phyloP scores from a whole-genome alignment of 2,329 filamentous ascomycete species.

The Chalaropsis ovoidea region DNA sequence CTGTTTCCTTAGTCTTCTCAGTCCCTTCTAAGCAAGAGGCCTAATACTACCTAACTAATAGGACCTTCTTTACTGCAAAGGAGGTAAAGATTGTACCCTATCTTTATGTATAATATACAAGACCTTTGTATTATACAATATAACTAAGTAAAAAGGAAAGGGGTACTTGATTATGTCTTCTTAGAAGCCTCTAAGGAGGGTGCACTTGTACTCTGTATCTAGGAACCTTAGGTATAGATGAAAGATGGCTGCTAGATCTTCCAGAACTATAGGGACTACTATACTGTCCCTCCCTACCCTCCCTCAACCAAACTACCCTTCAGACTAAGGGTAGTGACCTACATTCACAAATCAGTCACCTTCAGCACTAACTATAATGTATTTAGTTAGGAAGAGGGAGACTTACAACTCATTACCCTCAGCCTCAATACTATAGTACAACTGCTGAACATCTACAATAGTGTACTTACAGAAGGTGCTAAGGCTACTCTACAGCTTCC shows the following conservation, averaged over 20 bases:
- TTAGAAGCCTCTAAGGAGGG: not conserved
- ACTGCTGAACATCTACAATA: not conserved
- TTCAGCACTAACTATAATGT: constrained; percentile 1
- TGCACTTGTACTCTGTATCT: not conserved
- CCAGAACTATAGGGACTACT: not conserved
- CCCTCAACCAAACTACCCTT: not conserved
- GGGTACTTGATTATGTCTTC: not conserved
- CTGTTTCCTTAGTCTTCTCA: too few species aligned
- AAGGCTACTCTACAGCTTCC: not conserved
- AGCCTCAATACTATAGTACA: not conserved
- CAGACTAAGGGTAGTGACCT: not conserved
- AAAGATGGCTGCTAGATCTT: not conserved
- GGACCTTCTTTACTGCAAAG: too few species aligned
- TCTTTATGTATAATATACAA: not conserved
- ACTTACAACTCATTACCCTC: not conserved
- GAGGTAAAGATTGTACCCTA: too few species aligned
- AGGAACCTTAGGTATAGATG: not conserved
- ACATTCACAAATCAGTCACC: not conserved
- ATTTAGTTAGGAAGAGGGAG: not conserved
- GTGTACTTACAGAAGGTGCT: not conserved
- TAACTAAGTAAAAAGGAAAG: not conserved
- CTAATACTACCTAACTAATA: too few species aligned
- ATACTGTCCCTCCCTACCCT: not conserved
- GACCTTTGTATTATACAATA: not conserved
- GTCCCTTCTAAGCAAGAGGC: too few species aligned